Evolutionary conservation across 345 rosid genomes (phyloP).

Genomic region (Bruguiera parviflora): DNA sequence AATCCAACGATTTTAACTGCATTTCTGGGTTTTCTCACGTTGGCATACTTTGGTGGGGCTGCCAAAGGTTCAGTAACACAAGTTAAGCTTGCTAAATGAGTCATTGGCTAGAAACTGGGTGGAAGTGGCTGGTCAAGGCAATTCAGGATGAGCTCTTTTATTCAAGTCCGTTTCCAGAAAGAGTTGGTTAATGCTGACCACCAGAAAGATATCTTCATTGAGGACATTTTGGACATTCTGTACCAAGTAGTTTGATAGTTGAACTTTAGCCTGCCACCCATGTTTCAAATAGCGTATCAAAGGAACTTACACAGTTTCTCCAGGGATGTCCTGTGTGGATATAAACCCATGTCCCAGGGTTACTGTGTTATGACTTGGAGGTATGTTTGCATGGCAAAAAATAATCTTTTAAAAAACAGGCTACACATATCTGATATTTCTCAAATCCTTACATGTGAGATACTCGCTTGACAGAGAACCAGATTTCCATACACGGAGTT

Average conservation of each 20-base stretch:
- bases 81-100: constrained; percentile 42
- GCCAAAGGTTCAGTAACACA: constrained; percentile 33
- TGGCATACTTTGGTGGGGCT: constrained; percentile 25
- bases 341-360: no score
- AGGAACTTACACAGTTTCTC: neutral
- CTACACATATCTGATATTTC: no score
- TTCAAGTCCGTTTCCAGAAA: neutral
- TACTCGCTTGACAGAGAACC: no score
- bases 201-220: constrained; percentile 37
- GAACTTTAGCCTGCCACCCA: neutral
- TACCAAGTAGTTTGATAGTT: neutral
- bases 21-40: constrained; percentile 15
- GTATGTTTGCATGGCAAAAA: no score
- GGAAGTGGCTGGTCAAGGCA: neutral
- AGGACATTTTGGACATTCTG: constrained; percentile 34
- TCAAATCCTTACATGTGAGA: no score
- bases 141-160: constrained; percentile 5
- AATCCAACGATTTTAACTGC: constrained; percentile 24
- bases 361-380: no score
- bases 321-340: neutral
- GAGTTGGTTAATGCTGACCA: constrained; percentile 28
- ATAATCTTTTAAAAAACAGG: no score
- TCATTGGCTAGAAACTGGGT: constrained; percentile 30
- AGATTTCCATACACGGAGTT: no score
- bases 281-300: neutral